Evolutionary conservation across 2,329 filamentous ascomycete species (phyloP), one percentile per base, ranked within the genome.

Genomic region (Plectosphaerella sp.): DNA sequence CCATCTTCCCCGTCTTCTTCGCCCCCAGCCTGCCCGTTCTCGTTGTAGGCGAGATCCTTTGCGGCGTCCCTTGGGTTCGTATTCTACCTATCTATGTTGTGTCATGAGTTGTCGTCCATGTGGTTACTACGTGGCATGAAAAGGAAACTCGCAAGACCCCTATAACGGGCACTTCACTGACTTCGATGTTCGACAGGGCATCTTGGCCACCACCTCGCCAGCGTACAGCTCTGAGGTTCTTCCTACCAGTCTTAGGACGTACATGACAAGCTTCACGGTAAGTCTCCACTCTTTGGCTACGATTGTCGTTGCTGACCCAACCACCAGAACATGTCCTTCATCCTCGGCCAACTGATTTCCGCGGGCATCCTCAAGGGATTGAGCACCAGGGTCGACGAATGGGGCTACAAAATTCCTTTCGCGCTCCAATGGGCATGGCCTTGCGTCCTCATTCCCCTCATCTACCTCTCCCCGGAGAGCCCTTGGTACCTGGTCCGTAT

Each of bases 1-100:
- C 67, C 2, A 76, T 86, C 52, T 85, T 84, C 62, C 76, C 85
- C 51, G 80, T 84, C 57, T 84, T 85, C 69, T 86, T 84, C 58
- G 80, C 81, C 12, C 73, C 76, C 3, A 78, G 76, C 1, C 70
- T 84, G 12, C 60, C 72, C 8, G 75, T 78, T 12, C 70, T 86
- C 2, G 74, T 84, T n/a, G 79, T 79, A 3, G 80, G 82, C 25
- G 81, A 86, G 69, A 68, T 87, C 2, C 70, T 87, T 0, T 78
- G 79, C 22, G 83, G 84, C 1, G 69, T 85, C 7, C 77, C 85
- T 1, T 72, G 83, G n/a, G 22, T 22, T 22, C 22, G 22, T 22
- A 22, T 22, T 22, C 22, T 22, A 22, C 22, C 22, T 22, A 70
- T 70, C 9, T 22, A 22, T 3, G 22, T 5, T 22, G 22, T 22